These are phyloP conservation scores for Amylostereum chailletii DNA, from an alignment of 1,284 basidiomycete species.

Conservation along the genomic window DNA sequence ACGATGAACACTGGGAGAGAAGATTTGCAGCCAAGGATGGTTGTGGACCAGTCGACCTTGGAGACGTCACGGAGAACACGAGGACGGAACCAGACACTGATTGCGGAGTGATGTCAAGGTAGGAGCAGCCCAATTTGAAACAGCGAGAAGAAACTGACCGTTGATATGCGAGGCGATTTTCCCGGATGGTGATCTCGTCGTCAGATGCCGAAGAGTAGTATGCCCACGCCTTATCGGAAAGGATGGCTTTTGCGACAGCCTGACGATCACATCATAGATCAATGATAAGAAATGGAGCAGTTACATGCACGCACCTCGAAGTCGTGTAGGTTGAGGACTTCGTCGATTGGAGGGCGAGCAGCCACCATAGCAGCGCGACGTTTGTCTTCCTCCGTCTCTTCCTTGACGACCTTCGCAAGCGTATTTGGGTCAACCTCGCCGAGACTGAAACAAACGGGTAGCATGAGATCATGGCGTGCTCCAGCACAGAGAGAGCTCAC, in stretches of 20 bases:
- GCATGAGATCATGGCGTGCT: no score
- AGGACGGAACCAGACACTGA: constrained; percentile 89
- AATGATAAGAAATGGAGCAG: neutral
- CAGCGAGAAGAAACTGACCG: constrained; percentile 27
- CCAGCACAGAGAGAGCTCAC: constrained; percentile 27
- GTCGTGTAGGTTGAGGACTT: constrained; percentile 85
- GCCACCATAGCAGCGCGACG: constrained; percentile 42
- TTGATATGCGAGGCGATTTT: constrained; percentile 85
- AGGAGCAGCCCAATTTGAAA: neutral
- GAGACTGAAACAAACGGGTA: constrained; percentile 31
- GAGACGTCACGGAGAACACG: constrained; percentile 81
- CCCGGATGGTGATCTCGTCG: constrained; percentile 82
- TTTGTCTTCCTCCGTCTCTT: constrained; percentile 53
- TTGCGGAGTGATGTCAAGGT: neutral
- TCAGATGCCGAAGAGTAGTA: constrained; percentile 86
- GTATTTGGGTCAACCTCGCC: constrained; percentile 63
- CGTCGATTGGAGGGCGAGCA: constrained; percentile 59
- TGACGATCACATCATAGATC: constrained; percentile 16
- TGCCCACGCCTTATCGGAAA: constrained; percentile 81
- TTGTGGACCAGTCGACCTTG: constrained; percentile 77
- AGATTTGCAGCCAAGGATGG: constrained; percentile 63
- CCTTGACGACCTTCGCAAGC: constrained; percentile 43
- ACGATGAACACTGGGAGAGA: constrained; percentile 77
- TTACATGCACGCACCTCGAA: constrained; percentile 55
- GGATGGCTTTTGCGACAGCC: constrained; percentile 65